phyloP scores from a whole-genome alignment of 2,329 filamentous ascomycete species.

The Alternaria dauci region DNA sequence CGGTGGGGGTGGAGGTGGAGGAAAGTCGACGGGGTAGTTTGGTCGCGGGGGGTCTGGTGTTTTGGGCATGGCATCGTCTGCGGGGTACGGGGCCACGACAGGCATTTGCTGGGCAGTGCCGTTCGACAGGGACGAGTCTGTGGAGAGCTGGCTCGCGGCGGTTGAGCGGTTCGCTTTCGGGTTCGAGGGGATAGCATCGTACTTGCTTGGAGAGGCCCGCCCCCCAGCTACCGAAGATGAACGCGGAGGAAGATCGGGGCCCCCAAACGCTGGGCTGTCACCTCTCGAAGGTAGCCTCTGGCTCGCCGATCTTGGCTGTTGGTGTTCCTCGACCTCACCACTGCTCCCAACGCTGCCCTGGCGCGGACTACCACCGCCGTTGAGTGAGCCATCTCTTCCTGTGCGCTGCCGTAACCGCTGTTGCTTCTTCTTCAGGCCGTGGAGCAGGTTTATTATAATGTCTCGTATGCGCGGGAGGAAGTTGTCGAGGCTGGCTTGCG shows the following conservation, averaged over 20 bases:
- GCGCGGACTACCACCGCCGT: constrained; percentile 49
- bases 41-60: constrained; percentile 47
- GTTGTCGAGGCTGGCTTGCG: constrained; percentile 88
- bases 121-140: constrained; percentile 74
- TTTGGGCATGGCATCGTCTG: constrained; percentile 63
- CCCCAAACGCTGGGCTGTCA: constrained; percentile 52
- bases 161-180: constrained; percentile 46
- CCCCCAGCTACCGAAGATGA: constrained; percentile 58
- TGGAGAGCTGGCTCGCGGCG: constrained; percentile 43
- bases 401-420: constrained; percentile 76
- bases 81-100: constrained; percentile 75
- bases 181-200: constrained; percentile 50
- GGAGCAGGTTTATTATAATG: constrained; percentile 97
- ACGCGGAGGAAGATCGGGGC: constrained; percentile 58
- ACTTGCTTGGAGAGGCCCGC: constrained; percentile 55
- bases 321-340: constrained; percentile 50
- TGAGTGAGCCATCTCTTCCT: constrained; percentile 57
- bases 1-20: constrained; percentile 80
- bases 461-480: constrained; percentile 95
- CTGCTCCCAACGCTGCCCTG: constrained; percentile 48
- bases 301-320: constrained; percentile 53
- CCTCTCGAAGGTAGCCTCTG: constrained; percentile 52
- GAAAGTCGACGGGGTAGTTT: constrained; percentile 63
- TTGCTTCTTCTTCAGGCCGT: constrained; percentile 96
- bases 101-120: constrained; percentile 78